Conservation (phyloP, 2,329 filamentous ascomycete species). For the Curvularia sp. region DNA sequence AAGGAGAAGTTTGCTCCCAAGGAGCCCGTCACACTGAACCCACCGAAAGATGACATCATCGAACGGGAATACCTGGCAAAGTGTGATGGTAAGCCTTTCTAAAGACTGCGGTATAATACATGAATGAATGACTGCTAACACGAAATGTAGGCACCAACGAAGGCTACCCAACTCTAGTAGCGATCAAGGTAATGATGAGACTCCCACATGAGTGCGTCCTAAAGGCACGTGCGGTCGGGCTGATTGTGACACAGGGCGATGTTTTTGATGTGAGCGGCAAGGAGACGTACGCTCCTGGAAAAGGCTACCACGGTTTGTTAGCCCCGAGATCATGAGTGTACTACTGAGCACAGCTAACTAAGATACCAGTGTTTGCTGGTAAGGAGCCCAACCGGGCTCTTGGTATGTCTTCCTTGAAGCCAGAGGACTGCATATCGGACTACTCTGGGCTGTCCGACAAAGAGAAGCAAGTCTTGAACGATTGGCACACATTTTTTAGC, state of each 20-base stretch:
- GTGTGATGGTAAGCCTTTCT: conserved; percentile 73
- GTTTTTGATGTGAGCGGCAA: conserved; percentile 96
- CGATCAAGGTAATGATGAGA: conserved; percentile 59
- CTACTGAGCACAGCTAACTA: conserved; percentile 12
- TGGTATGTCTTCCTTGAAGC: conserved; percentile 83
- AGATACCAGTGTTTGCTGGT: conserved; percentile 82
- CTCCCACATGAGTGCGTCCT: neutral
- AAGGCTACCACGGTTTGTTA: conserved; percentile 80
- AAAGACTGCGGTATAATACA: neutral
- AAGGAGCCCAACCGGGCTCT: conserved; percentile 95
- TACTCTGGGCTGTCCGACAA: conserved; percentile 85
- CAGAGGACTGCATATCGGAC: conserved; percentile 79
- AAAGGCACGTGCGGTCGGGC: conserved; percentile 8
- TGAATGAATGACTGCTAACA: conserved; percentile 4
- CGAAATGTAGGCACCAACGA: conserved; percentile 66
- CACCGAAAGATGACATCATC: conserved; percentile 88
- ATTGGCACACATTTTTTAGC: conserved; percentile 96
- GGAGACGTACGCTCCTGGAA: conserved; percentile 80
- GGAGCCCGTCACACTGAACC: conserved; percentile 73
- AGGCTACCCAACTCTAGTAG: conserved; percentile 64
- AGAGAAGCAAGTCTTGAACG: conserved; percentile 81
- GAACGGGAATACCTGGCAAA: conserved; percentile 78
- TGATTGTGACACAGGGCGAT: conserved; percentile 68
- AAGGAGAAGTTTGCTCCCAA: conserved; percentile 77
- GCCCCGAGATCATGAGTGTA: neutral